A percentile compares a stretch with the other conserved stretches of the same genome.
Conservation (phyloP, 345 rosid species). For the Bretschneidera sinensis region DNA sequence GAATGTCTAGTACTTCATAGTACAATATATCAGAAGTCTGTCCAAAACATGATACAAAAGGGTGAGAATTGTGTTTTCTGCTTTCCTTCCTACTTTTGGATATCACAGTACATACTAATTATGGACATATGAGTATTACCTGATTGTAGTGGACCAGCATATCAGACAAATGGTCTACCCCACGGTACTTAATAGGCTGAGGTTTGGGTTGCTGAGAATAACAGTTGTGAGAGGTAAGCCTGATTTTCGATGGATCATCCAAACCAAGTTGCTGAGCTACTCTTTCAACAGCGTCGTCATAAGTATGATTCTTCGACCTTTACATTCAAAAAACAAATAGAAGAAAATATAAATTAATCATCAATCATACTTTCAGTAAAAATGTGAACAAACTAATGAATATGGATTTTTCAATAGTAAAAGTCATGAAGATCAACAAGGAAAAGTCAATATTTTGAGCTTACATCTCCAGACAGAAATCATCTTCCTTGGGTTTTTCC, state of each 20-base stretch:
- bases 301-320: slow-evolving; percentile 87
- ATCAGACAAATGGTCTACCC: slow-evolving; percentile 72
- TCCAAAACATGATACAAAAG: slow-evolving; percentile 11
- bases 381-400: not conserved
- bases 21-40: slow-evolving; percentile 92
- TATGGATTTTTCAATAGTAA: not conserved
- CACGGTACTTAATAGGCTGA: slow-evolving; percentile 67
- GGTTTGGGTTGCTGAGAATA: slow-evolving; percentile 75
- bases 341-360: slow-evolving; percentile 6
- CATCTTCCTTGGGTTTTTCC: slow-evolving; percentile 88
- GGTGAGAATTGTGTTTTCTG: slow-evolving; percentile 15
- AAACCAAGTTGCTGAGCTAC: slow-evolving; percentile 59
- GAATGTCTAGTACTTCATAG: slow-evolving; percentile 93
- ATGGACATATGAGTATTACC: slow-evolving; percentile 30
- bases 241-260: slow-evolving; percentile 67
- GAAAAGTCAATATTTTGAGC: slow-evolving; percentile 19
- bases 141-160: slow-evolving; percentile 93
- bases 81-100: not conserved
- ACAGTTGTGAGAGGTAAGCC: slow-evolving; percentile 75
- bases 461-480: slow-evolving; percentile 89
- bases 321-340: slow-evolving; percentile 14
- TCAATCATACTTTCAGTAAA: slow-evolving; percentile 11
- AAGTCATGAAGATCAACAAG: not conserved
- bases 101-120: not conserved
- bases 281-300: slow-evolving; percentile 87